phyloP scores from a whole-genome alignment of 176 grass and related monocot genomes.

The Oryza rufipogon region DNA sequence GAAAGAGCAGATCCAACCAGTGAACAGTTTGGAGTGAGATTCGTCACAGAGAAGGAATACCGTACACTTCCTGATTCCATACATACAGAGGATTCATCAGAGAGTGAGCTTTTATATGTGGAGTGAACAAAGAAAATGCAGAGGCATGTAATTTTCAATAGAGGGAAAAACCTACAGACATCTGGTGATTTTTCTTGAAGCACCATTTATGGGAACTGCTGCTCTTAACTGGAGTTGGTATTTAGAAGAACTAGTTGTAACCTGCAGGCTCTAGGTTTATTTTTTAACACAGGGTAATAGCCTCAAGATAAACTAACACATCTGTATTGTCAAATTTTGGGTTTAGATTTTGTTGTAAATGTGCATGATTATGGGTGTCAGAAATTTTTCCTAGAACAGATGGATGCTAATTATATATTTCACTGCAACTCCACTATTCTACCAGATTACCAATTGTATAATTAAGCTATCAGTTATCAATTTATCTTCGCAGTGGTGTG shows the following conservation, averaged over 20 bases:
- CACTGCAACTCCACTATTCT: background rate
- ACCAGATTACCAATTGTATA: background rate
- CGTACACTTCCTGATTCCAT: conserved; percentile 42
- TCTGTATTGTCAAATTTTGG: conserved; percentile 13
- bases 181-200: background rate
- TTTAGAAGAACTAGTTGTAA: conserved; percentile 36
- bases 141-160: background rate
- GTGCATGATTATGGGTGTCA: conserved; percentile 11
- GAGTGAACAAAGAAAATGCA: conserved; percentile 15
- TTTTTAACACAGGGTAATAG: conserved; percentile 15
- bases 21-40: conserved; percentile 38
- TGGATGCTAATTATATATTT: conserved; percentile 16
- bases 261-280: conserved; percentile 38
- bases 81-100: background rate
- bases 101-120: conserved; percentile 31
- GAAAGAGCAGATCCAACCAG: conserved; percentile 34
- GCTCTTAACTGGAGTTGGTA: conserved; percentile 1
- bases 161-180: background rate
- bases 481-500: background rate
- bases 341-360: background rate
- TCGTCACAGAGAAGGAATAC: conserved; percentile 65
- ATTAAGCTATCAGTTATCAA: background rate
- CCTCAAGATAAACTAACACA: conserved; percentile 32
- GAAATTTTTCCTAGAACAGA: background rate
- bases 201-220: background rate